Percentiles rank a stretch among this genome's conserved stretches.
These are phyloP conservation scores for Phialophora verrucosa DNA, from an alignment of 2,329 filamentous ascomycete genomes.

Conservation along the genomic window DNA sequence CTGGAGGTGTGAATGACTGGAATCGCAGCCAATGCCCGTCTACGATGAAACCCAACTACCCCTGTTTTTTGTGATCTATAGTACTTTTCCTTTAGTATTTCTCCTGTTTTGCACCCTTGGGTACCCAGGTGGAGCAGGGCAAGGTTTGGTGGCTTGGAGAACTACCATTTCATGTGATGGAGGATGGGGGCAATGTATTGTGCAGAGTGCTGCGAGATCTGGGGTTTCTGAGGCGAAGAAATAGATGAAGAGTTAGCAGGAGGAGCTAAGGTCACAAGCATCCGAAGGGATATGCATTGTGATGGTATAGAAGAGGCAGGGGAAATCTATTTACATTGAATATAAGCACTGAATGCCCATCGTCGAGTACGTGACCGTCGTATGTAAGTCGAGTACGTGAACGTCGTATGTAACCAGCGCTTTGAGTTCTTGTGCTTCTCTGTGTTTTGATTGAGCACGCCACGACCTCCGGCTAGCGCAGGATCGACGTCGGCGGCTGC, in stretches of 20 bases:
- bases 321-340: not conserved
- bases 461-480: not conserved
- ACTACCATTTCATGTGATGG: constrained; percentile 1
- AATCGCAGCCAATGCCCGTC: constrained; percentile 29
- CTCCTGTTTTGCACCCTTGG: constrained; percentile 7
- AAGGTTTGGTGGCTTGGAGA: constrained; percentile 8
- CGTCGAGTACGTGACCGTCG: not conserved
- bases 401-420: not conserved
- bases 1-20: constrained; percentile 21
- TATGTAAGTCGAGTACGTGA: not conserved
- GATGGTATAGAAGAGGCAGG: not conserved
- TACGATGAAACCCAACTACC: constrained; percentile 25
- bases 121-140: constrained; percentile 2
- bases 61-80: constrained; percentile 27
- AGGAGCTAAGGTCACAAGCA: not conserved
- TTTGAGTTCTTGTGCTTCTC: not conserved
- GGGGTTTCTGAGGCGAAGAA: not conserved
- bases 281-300: not conserved
- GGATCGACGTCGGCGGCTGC: constrained; percentile 20
- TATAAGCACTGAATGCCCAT: not conserved
- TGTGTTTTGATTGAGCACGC: not conserved
- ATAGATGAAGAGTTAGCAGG: not conserved
- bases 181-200: not conserved
- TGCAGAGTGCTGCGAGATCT: constrained; percentile 5
- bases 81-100: constrained; percentile 17